Percentiles rank a stretch among this genome's conserved stretches.
These are phyloP conservation scores for Trypanosoma avium DNA, from an alignment of 208 protist species.

Conservation along the genomic window DNA sequence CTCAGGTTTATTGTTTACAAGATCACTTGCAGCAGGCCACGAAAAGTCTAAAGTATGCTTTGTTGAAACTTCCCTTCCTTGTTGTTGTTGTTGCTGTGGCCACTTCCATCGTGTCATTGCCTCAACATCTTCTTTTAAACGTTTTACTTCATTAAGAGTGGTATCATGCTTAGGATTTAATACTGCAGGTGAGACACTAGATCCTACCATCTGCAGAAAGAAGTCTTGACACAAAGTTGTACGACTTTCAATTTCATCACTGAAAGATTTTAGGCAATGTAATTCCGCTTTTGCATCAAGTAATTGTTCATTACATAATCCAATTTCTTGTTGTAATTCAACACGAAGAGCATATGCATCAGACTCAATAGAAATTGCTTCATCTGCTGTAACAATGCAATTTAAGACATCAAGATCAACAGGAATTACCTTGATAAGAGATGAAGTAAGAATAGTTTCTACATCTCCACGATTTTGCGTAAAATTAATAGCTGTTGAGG, in stretches of 20 bases:
- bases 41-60: constrained; percentile 37
- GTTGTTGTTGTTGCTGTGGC: not conserved
- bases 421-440: constrained; percentile 13
- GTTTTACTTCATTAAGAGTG: not conserved
- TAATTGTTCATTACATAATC: not conserved
- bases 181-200: not conserved
- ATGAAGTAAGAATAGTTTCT: constrained; percentile 18
- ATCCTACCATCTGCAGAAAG: constrained; percentile 2
- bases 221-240: constrained; percentile 6
- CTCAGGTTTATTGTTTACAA: constrained; percentile 48
- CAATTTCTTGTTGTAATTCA: constrained; percentile 8
- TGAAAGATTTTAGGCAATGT: constrained; percentile 12
- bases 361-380: constrained; percentile 13
- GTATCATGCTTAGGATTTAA: not conserved
- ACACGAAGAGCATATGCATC: constrained; percentile 1
- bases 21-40: constrained; percentile 27
- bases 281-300: constrained; percentile 1
- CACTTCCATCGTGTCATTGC: constrained; percentile 3
- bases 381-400: constrained; percentile 17
- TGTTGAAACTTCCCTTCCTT: constrained; percentile 28
- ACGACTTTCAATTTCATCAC: constrained; percentile 16
- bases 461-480: not conserved
- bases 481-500: constrained; percentile 3
- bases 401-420: constrained; percentile 2
- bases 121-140: constrained; percentile 2